Base-by-base conservation (phyloP, 2,329 filamentous ascomycete genomes). In the Xylaria sp. region DNA sequence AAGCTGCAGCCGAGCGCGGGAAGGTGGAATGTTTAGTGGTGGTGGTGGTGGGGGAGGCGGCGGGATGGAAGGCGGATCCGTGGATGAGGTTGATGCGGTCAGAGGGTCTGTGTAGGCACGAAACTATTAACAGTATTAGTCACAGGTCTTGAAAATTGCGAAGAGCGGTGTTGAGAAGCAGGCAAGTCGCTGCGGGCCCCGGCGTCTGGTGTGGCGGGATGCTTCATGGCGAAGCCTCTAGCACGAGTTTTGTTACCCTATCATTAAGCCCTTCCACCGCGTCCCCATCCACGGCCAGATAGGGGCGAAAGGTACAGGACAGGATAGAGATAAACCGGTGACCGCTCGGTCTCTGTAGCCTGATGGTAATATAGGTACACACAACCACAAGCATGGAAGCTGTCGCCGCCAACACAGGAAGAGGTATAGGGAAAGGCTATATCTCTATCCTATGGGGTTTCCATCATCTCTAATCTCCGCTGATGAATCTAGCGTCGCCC, bases 1-100 rank as follows among this genome's bases (percentile, higher is more conserved):
- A n/a, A 98, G 87, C 79, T 97, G 93, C 64, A 93, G 86, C 59
- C 95, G 89, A 7, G 95, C 95, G 61, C 95, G 89, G 7, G 93
- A 97, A 1, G 95, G 94, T 0, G 92, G 90, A 42, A 95, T 90
- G 78, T 95, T 96, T 75, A 97, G 84, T 12, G 94, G 93, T 36
- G 92, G 90, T 24, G 89, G 92, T n/a, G 91, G 91, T 0, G 88
- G 86, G 1, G 85, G 86, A 2, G 88, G 88, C 6, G 88, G 86
- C 2, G 82, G 86, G 56, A 89, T 85, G 12, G 87, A 88, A 1
- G 86, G 88, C 55, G 86, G 88, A 65, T 85, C 84, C 73, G 88
- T 79, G 27, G 85, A 84, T 48, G 80, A 78, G 62, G 78, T 80
- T 65, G 80, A 83, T 11, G 79, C 80, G 76, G 85, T 87, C 60